phyloP scores from a whole-genome alignment of 2,329 filamentous ascomycete genomes.

The Fusarium armeniacum region DNA sequence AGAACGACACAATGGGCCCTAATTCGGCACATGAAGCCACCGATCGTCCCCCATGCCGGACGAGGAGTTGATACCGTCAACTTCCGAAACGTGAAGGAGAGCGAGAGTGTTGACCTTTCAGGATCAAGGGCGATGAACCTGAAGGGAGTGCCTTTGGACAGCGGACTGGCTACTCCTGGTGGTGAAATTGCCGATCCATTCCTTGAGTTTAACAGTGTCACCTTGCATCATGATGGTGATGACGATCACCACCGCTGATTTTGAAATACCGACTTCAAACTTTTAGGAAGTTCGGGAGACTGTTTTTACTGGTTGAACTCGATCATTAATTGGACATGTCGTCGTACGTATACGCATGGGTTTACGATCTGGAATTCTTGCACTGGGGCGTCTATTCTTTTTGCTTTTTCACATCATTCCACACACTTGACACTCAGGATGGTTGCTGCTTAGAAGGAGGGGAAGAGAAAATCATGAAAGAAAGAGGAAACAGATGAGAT shows the following conservation, averaged over 20 bases:
- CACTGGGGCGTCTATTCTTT: constrained; percentile 42
- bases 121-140: constrained; percentile 67
- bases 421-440: constrained; percentile 46
- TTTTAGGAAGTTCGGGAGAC: constrained; percentile 19
- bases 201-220: constrained; percentile 98
- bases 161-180: constrained; percentile 85
- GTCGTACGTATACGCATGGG: constrained; percentile 44
- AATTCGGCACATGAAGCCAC: constrained; percentile 96
- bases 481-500: neutral
- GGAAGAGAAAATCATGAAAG: constrained; percentile 9
- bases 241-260: constrained; percentile 62
- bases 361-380: constrained; percentile 47
- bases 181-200: constrained; percentile 90
- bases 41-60: constrained; percentile 93
- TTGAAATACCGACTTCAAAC: neutral
- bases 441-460: constrained; percentile 21
- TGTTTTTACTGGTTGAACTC: constrained; percentile 19
- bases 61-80: constrained; percentile 94
- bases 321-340: constrained; percentile 35
- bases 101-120: constrained; percentile 89
- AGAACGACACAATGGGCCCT: constrained; percentile 95
- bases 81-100: constrained; percentile 98
- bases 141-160: constrained; percentile 89
- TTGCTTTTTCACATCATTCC: constrained; percentile 40
- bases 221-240: constrained; percentile 95